phyloP scores from a whole-genome alignment of 2,329 filamentous ascomycete genomes.

The Colletotrichum karsti region DNA sequence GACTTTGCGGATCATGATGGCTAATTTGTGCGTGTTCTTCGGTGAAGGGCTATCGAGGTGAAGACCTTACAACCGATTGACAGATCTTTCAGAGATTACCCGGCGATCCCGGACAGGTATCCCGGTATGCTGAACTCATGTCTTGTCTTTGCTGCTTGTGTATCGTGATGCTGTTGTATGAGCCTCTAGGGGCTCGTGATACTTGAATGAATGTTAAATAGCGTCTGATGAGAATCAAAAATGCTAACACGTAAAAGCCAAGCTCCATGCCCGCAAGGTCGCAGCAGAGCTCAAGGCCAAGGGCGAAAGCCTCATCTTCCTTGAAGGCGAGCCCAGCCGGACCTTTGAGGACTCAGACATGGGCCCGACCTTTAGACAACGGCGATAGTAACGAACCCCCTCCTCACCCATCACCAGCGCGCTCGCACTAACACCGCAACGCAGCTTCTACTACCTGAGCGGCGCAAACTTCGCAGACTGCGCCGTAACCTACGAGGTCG shows the following conservation, averaged over 20 bases:
- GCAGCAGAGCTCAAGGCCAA: conserved; percentile 57
- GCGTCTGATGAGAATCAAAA: background rate
- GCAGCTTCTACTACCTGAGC: conserved; percentile 67
- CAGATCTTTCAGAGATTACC: conserved; percentile 13
- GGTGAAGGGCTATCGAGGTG: conserved; percentile 47
- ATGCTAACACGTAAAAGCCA: conserved; percentile 48
- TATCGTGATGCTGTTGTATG: background rate
- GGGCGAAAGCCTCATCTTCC: conserved; percentile 63
- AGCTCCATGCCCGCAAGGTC: conserved; percentile 65
- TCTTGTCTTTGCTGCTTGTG: background rate
- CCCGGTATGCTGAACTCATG: conserved; percentile 39
- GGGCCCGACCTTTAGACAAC: conserved; percentile 63
- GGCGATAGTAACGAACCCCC: conserved; percentile 60
- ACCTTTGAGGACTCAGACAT: conserved; percentile 69
- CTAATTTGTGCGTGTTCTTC: background rate
- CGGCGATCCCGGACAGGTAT: conserved; percentile 39
- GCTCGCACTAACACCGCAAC: background rate
- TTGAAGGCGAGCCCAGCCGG: conserved; percentile 59
- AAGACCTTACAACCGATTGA: conserved; percentile 31
- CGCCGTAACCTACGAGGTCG: conserved; percentile 65
- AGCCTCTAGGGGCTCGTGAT: background rate
- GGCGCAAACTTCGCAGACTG: conserved; percentile 64
- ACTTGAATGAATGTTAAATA: background rate
- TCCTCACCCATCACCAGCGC: background rate
- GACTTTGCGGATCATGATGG: background rate